Evolutionary conservation across 2,329 filamentous ascomycete species (phyloP).

Genomic region (Lecanicillium sp.): DNA sequence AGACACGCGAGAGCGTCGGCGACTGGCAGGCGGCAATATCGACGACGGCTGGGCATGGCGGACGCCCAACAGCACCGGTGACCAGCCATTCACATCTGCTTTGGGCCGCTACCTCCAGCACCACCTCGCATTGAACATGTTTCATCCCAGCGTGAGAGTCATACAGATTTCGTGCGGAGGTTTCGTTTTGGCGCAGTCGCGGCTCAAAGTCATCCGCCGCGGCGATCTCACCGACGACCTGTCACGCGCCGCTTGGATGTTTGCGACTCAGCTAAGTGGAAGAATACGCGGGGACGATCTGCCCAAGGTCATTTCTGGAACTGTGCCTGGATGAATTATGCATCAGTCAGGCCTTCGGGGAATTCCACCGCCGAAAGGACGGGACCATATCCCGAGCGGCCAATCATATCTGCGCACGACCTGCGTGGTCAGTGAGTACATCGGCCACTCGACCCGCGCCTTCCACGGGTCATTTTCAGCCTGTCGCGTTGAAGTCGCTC

Average conservation of each 20-base stretch:
- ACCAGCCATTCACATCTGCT: conserved; percentile 43
- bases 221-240: conserved; percentile 26
- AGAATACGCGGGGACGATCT: conserved; percentile 25
- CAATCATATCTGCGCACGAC: too few relatives aligned
- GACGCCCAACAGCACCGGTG: conserved; percentile 15
- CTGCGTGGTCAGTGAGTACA: too few relatives aligned
- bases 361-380: neutral
- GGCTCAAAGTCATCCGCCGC: conserved; percentile 40
- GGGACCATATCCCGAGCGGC: neutral
- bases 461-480: too few relatives aligned
- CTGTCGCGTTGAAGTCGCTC: too few relatives aligned
- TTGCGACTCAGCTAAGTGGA: conserved; percentile 31
- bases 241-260: conserved; percentile 32
- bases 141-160: conserved; percentile 48
- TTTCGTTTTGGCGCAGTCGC: conserved; percentile 47
- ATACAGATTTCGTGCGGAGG: conserved; percentile 49
- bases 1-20: conserved; percentile 35
- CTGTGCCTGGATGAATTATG: neutral
- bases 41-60: conserved; percentile 52
- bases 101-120: conserved; percentile 43
- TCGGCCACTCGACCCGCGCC: too few relatives aligned
- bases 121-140: conserved; percentile 50
- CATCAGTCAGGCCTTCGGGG: neutral
- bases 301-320: conserved; percentile 20
- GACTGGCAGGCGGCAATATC: conserved; percentile 38